Conservation (phyloP, 106 monocot genomes). For the Xerophyta viscosa region DNA sequence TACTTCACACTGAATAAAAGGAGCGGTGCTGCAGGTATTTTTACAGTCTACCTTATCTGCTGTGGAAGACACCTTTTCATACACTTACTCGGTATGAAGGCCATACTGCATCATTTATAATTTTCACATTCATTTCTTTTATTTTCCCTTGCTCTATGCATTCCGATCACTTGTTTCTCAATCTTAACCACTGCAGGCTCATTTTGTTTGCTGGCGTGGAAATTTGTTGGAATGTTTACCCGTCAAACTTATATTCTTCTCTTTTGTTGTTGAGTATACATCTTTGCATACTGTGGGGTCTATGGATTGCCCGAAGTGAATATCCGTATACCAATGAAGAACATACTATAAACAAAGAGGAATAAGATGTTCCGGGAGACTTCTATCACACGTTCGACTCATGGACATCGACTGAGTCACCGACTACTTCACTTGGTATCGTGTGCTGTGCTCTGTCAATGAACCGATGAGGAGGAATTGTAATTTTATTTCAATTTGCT, state of each 20-base stretch:
- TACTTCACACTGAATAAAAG: too few species aligned
- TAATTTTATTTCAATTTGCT: too few species aligned
- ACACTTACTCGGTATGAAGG: slow-evolving; percentile 49
- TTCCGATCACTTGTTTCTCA: too few species aligned
- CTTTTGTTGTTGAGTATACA: slow-evolving; percentile 50
- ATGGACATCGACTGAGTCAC: too few species aligned
- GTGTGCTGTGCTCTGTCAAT: too few species aligned
- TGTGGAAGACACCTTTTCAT: slow-evolving; percentile 89
- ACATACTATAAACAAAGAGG: slow-evolving; percentile 12
- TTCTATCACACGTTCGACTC: too few species aligned
- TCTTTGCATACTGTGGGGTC: slow-evolving; percentile 60
- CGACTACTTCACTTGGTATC: too few species aligned
- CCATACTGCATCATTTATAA: too few species aligned
- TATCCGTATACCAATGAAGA: slow-evolving; percentile 24
- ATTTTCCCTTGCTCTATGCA: too few species aligned
- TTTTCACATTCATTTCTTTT: too few species aligned
- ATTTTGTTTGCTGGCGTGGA: slow-evolving; percentile 65
- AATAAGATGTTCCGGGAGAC: slow-evolving; percentile 11
- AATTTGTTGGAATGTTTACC: slow-evolving; percentile 95
- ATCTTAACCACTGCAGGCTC: slow-evolving; percentile 33
- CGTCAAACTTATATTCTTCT: slow-evolving; percentile 73
- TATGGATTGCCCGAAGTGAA: slow-evolving; percentile 59
- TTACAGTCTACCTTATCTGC: slow-evolving; percentile 85
- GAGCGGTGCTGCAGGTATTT: slow-evolving; percentile 92
- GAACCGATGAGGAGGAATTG: too few species aligned